phyloP scores from a whole-genome alignment of 2,329 filamentous ascomycete species.

The Trichoderma semiorbis region DNA sequence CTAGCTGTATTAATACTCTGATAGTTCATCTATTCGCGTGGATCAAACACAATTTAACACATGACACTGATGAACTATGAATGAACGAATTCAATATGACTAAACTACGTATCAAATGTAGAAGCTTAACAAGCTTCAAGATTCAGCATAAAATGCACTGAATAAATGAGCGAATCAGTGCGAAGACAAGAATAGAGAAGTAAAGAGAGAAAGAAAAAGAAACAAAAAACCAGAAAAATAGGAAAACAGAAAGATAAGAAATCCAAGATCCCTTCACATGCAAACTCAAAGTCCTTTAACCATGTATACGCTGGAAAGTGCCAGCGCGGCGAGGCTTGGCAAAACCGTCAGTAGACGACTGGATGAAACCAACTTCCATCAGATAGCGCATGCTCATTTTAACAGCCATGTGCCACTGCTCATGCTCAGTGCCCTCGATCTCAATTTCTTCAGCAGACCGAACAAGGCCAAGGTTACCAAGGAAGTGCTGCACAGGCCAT shows the following conservation, averaged over 20 bases:
- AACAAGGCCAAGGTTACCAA: conserved; percentile 12
- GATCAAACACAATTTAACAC: neutral
- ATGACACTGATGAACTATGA: neutral
- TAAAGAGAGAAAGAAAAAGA: neutral
- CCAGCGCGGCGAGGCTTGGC: conserved; percentile 5
- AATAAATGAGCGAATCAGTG: neutral
- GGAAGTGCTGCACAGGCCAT: conserved; percentile 28
- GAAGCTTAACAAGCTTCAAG: neutral
- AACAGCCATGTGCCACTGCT: conserved; percentile 1
- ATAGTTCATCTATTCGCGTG: neutral
- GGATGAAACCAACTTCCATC: conserved; percentile 8
- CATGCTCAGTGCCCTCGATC: neutral
- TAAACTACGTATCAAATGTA: neutral
- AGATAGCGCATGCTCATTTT: conserved; percentile 17
- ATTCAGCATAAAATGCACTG: neutral
- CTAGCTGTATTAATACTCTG: neutral
- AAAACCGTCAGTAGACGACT: conserved; percentile 9
- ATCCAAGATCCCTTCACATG: neutral
- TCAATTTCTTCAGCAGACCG: neutral
- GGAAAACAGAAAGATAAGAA: neutral
- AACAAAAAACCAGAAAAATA: neutral
- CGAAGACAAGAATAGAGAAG: neutral
- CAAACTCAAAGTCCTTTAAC: neutral
- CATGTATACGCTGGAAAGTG: conserved; percentile 11
- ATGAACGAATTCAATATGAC: neutral